A percentile compares a stretch with the other conserved stretches of the same genome.
Conservation (phyloP, 2,329 filamentous ascomycete genomes). For the Epichloe glyceriae region DNA sequence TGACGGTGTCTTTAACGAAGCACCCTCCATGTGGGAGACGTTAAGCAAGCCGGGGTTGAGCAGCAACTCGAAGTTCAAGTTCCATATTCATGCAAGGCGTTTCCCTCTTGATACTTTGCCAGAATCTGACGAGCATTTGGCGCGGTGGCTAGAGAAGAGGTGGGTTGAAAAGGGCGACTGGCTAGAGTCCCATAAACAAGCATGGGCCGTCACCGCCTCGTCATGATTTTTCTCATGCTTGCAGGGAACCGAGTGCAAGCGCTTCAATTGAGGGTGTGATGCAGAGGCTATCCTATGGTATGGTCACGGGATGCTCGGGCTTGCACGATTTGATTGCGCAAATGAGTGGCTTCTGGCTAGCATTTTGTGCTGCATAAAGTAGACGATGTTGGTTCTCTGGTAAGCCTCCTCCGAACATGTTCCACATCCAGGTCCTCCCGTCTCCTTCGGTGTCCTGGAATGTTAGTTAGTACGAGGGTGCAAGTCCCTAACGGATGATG, state of each 20-base stretch:
- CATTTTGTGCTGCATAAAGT: background rate
- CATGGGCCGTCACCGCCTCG: slow-evolving; percentile 6
- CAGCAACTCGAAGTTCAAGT: slow-evolving; percentile 26
- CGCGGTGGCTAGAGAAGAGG: slow-evolving; percentile 37
- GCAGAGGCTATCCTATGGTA: background rate
- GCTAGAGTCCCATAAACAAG: slow-evolving; percentile 24
- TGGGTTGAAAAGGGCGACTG: slow-evolving; percentile 42
- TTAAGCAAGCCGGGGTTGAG: slow-evolving; percentile 29
- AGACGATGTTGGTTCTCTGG: too few species aligned
- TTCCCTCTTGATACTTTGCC: slow-evolving; percentile 36
- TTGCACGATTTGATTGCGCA: background rate
- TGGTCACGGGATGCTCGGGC: background rate
- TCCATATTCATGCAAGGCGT: slow-evolving; percentile 36
- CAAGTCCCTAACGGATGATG: too few species aligned
- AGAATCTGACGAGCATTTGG: slow-evolving; percentile 32
- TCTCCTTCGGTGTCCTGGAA: too few species aligned
- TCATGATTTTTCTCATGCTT: background rate
- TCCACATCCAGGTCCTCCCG: too few species aligned
- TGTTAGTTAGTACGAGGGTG: too few species aligned
- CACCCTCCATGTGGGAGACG: slow-evolving; percentile 41
- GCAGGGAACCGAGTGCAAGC: background rate
- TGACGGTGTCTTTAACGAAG: slow-evolving; percentile 27
- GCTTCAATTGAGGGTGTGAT: background rate
- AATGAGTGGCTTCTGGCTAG: background rate
- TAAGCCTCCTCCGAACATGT: too few species aligned